Conservation (phyloP, 768 basidiomycete genomes). For the Rhizopogon rudus region DNA sequence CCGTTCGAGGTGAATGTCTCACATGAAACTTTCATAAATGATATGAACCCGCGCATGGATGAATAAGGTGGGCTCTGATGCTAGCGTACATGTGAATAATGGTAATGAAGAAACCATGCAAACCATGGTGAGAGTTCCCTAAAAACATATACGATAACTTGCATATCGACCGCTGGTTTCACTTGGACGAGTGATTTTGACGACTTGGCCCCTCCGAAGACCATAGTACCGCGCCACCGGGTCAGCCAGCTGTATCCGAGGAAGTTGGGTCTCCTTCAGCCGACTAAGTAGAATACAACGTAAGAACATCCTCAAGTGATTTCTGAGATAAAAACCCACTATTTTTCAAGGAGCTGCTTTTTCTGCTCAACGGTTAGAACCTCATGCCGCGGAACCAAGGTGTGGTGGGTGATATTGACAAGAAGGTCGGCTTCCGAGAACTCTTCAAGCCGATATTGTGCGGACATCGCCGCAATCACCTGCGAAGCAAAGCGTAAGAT, state of each 20-base stretch:
- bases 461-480: slow-evolving; percentile 90
- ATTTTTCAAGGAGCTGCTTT: slow-evolving; percentile 79
- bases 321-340: slow-evolving; percentile 55
- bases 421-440: slow-evolving; percentile 95
- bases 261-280: slow-evolving; percentile 95
- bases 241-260: slow-evolving; percentile 93
- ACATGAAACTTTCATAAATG: background rate
- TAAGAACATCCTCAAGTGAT: slow-evolving; percentile 6
- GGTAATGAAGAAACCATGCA: background rate
- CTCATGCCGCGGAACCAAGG: slow-evolving; percentile 90
- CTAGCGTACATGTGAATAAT: slow-evolving; percentile 1
- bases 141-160: slow-evolving; percentile 90
- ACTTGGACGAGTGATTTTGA: slow-evolving; percentile 95
- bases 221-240: slow-evolving; percentile 99
- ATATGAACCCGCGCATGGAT: slow-evolving; percentile 1
- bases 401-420: slow-evolving; percentile 97
- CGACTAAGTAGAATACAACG: slow-evolving; percentile 50
- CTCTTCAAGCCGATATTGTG: slow-evolving; percentile 86
- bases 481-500: slow-evolving; percentile 24
- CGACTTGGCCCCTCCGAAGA: slow-evolving; percentile 90
- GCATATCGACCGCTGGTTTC: slow-evolving; percentile 95
- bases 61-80: background rate
- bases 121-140: slow-evolving; percentile 12
- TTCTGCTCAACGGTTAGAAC: slow-evolving; percentile 85
- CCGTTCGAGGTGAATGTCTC: background rate